Base-by-base conservation (phyloP, 345 rosid species). In the Diplotaxis tenuifolia region DNA sequence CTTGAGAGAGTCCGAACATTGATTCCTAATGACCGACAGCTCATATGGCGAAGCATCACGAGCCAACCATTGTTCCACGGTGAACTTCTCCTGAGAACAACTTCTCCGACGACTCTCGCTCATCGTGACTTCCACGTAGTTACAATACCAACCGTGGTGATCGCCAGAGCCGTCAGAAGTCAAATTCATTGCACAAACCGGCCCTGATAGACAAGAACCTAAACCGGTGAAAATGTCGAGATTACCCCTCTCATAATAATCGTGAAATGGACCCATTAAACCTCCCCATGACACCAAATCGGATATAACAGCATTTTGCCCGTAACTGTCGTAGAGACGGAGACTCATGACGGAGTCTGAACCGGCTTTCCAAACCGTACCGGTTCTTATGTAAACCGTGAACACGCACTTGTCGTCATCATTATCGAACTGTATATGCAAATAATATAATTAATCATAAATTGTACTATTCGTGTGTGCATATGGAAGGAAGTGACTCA, bases 1-100 rank as follows among this genome's bases (percentile, higher is more conserved):
- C 27, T 58, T 65, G 73, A 67, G 73, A 10, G 52, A 65, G 65
- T 63, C 82, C 59, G 68, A 68, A 65, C 97, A 95, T 12, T 78
- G 6, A 53, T 86, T 84, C 81, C 92, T 68, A 16, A 82, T 15
- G 0, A 86, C 89, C 0, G 84, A 85, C 52, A 95, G 78, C 58
- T 87, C 85, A 54, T 78, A 88, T 21, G 99, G 99, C 22, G 87
- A 4, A 42, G 84, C 27, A 47, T 92, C 97, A 3, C 10, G 49
- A 14, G 98, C 96, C 56, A 95, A 80, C 98, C 99, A 95, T 81
- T 92, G 97, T 80, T 95, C 99, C 62, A 92, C 83, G 47, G 67
- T 76, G 77, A 95, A 95, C 82, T 63, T 71, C 82, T 82, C 71
- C 66, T 85, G 88, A 5, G 79, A 34, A 68, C 99, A 95, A 3